Evolutionary conservation across 495 filamentous ascomycete species (phyloP).

Genomic region (Cladorrhinum samala): DNA sequence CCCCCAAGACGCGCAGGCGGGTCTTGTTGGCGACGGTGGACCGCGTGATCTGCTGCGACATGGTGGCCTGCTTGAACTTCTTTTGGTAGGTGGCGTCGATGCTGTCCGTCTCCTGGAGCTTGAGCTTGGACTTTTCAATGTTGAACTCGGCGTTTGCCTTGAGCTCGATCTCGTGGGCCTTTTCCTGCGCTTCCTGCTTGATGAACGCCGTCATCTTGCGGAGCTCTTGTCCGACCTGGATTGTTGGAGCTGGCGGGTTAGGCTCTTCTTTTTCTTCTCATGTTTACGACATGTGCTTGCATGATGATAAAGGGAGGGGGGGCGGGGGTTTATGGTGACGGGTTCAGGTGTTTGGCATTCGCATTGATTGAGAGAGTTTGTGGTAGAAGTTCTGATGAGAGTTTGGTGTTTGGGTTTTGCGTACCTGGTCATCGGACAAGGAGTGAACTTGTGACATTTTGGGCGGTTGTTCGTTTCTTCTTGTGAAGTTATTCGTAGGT

Average conservation of each 20-base stretch:
- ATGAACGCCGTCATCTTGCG: constrained; percentile 99
- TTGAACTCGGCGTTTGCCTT: constrained; percentile 98
- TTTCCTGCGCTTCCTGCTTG: constrained; percentile 94
- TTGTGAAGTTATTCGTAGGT: background rate
- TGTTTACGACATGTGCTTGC: constrained; percentile 1
- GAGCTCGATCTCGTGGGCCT: constrained; percentile 91
- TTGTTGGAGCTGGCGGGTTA: too few species aligned
- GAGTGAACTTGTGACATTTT: constrained; percentile 89
- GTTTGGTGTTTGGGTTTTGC: constrained; percentile 6
- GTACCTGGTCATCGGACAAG: constrained; percentile 94
- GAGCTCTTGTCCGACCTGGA: constrained; percentile 91
- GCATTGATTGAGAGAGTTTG: background rate
- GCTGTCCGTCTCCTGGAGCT: constrained; percentile 83
- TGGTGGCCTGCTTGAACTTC: constrained; percentile 94
- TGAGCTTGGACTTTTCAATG: constrained; percentile 97
- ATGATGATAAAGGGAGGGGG: too few species aligned
- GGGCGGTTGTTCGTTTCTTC: constrained; percentile 26
- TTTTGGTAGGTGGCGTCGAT: constrained; percentile 93
- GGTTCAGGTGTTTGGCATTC: too few species aligned
- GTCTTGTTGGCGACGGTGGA: constrained; percentile 94
- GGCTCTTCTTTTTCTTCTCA: constrained; percentile 10
- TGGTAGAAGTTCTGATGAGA: too few species aligned
- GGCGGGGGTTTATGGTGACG: too few species aligned
- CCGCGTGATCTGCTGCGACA: constrained; percentile 94
- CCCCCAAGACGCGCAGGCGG: constrained; percentile 75